phyloP scores from a whole-genome alignment of 176 grass and related monocot genomes.

The Lolium rigidum region DNA sequence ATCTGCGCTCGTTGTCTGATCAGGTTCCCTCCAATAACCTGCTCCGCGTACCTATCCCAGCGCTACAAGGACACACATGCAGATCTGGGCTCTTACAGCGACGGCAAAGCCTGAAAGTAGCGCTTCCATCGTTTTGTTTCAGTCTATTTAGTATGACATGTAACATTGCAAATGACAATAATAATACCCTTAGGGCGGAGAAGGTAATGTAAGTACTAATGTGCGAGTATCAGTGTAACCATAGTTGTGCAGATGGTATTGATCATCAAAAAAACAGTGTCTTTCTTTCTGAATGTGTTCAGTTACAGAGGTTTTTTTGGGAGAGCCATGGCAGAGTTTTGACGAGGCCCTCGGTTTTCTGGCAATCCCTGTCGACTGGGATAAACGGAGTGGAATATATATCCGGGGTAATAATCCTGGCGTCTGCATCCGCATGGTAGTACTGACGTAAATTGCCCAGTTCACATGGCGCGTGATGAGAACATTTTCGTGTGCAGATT shows the following conservation, averaged over 20 bases:
- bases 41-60: conserved; percentile 64
- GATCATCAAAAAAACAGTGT: conserved; percentile 4
- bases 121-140: not conserved
- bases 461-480: no score
- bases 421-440: no score
- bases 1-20: not conserved
- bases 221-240: conserved; percentile 23
- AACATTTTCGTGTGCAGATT: no score
- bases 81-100: conserved; percentile 61
- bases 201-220: conserved; percentile 2
- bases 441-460: no score
- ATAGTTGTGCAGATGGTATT: no score
- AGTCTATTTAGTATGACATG: conserved; percentile 1
- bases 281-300: not conserved
- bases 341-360: not conserved
- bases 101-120: conserved; percentile 49
- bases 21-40: conserved; percentile 89
- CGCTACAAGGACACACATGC: conserved; percentile 82
- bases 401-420: no score
- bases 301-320: not conserved
- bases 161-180: conserved; percentile 25
- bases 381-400: no score
- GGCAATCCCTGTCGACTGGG: no score
- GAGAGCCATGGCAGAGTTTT: not conserved
- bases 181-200: conserved; percentile 4